These are phyloP conservation scores for Pulveroboletus sp. DNA, from an alignment of 768 basidiomycete species.

Conservation along the genomic window DNA sequence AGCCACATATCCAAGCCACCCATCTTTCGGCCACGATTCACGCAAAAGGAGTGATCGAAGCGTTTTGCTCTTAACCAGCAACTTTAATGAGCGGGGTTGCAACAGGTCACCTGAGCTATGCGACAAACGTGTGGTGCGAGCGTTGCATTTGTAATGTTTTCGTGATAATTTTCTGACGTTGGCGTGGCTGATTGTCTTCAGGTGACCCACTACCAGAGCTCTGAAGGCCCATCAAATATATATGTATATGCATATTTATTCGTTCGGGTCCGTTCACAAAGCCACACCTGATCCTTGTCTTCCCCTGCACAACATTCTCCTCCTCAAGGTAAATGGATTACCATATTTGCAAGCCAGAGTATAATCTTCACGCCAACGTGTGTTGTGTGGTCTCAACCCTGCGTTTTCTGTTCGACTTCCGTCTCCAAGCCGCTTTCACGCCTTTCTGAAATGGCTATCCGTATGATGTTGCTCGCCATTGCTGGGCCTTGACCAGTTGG, in stretches of 20 bases:
- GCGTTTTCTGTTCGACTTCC: slow-evolving; percentile 2
- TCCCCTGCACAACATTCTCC: neutral
- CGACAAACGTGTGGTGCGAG: slow-evolving; percentile 15
- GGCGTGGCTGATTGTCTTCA: neutral
- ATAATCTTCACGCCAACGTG: neutral
- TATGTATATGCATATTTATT: slow-evolving; percentile 4
- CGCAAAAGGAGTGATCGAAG: slow-evolving; percentile 11
- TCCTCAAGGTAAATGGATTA: neutral
- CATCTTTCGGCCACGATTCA: slow-evolving; percentile 12
- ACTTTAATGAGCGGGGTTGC: slow-evolving; percentile 4
- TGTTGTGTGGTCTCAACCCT: neutral
- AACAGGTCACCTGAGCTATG: slow-evolving; percentile 9
- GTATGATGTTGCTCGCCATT: neutral
- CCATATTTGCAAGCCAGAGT: neutral
- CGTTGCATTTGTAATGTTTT: slow-evolving; percentile 9
- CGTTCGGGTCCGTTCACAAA: neutral
- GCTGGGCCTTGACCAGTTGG: neutral
- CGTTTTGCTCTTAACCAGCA: neutral
- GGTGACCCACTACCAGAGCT: neutral
- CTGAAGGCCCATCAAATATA: neutral
- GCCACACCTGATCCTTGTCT: neutral
- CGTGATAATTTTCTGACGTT: slow-evolving; percentile 9
- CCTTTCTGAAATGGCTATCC: neutral
- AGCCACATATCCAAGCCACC: slow-evolving; percentile 10
- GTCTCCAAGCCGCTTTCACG: slow-evolving; percentile 1